These are phyloP conservation scores for Trichoderma sp. DNA, from an alignment of 2,329 filamentous ascomycete species.

Conservation along the genomic window DNA sequence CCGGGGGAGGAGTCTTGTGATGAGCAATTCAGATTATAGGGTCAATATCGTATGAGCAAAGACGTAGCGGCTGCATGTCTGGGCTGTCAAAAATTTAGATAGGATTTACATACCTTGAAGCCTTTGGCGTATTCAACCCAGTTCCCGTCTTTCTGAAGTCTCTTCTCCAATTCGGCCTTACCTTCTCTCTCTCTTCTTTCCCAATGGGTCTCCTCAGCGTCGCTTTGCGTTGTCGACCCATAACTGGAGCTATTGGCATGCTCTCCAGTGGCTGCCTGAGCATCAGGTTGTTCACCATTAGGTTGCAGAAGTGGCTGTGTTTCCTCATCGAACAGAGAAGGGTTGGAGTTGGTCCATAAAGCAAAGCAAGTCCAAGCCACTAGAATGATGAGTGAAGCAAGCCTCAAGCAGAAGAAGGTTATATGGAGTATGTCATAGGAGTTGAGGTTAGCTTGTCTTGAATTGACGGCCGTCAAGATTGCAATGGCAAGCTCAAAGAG, in stretches of 20 bases:
- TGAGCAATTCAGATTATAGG: neutral
- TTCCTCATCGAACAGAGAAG: conserved; percentile 50
- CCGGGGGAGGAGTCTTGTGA: neutral
- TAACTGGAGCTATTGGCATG: conserved; percentile 36
- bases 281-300: conserved; percentile 8
- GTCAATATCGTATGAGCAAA: neutral
- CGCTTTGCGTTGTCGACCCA: conserved; percentile 42
- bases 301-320: conserved; percentile 54
- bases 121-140: conserved; percentile 76
- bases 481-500: conserved; percentile 53
- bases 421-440: conserved; percentile 29
- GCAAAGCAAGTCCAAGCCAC: conserved; percentile 26
- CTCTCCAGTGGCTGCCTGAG: conserved; percentile 20
- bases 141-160: conserved; percentile 70
- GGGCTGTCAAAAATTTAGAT: neutral
- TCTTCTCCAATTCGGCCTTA: conserved; percentile 62
- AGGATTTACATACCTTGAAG: conserved; percentile 53
- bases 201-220: conserved; percentile 51
- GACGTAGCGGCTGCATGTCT: neutral
- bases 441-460: conserved; percentile 5
- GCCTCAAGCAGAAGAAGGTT: conserved; percentile 24
- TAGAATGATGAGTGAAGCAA: conserved; percentile 32
- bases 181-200: conserved; percentile 52
- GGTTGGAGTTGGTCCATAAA: conserved; percentile 29
- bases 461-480: conserved; percentile 25